Base-by-base conservation (phyloP, 352 stramenopile genomes). In the Thraustotheca clavata region DNA sequence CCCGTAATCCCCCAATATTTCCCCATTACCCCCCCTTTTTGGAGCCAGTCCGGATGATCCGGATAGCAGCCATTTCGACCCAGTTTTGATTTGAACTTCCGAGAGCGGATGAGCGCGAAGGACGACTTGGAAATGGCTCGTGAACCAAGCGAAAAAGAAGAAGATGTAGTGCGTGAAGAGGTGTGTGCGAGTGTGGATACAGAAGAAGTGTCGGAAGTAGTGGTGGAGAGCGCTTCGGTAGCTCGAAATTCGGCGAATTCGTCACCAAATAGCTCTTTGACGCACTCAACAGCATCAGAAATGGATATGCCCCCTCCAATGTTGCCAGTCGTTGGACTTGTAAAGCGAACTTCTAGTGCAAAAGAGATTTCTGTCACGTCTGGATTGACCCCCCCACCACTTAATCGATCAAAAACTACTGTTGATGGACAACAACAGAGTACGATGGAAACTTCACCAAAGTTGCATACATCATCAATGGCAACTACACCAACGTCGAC, bases 291-390 rank as follows among this genome's bases (percentile, higher is more conserved):
- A 12, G 27, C 41, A 12, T 54, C 39, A 3, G 36, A 43, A 8
- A 48, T 18, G 6, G 24, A 41, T 2, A 16, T n/a, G 7, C 12
- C 27, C 34, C 26, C 29, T 18, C 50, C 55, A n/a, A 14, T 41
- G 14, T 29, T 39, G 18, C 27, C 36, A 16, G 22, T 12, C 9
- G 29, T 32, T 27, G 9, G 18, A 29, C 26, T 29, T 9, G 26
- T 49, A 14, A 63, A 63, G 27, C 55, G 55, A 18, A 65, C 57
- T 3, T 55, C n/a, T 26, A 65, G 36, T 32, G 57, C 57, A 2
- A n/a, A 65, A 14, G 57, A 54, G 27, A 11, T 38, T 18, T 31
- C 46, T 20, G 31, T 33, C 12, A 47, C 35, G 40, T 43, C 35
- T 0, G 35, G 38, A 35, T 18, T 20, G 14, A 39, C 29, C 2